Base-by-base conservation (phyloP, 2,329 filamentous ascomycete genomes). In the Sporothrix luriei region DNA sequence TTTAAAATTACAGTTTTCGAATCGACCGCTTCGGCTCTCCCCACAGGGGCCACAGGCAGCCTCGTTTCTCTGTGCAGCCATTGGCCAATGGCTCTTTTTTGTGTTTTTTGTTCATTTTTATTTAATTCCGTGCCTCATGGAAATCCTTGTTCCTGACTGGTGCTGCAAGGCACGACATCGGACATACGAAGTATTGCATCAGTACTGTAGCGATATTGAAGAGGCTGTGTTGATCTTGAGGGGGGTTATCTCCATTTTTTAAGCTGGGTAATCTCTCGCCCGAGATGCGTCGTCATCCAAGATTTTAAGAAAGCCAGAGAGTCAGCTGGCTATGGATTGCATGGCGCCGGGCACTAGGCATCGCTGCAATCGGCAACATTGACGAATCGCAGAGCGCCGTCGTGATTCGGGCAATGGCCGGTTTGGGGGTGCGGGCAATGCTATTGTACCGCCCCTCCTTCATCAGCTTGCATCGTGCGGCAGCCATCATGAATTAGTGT, bases 351-450 rank as follows among this genome's bases (percentile, higher is more conserved):
- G 14, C 40, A 48, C 43, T 19, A 7, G 29, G 14, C 16, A n/a
- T 65, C 61, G 61, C 61, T 65, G 61, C 61, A 65, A 65, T 51
- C 61, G 61, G 61, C 38, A 65, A 26, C 26, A 65, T 51, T 65
- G 46, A 24, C 11, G 19, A 24, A 40, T 61, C 19, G 55, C n/a
- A 43, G 19, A 43, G 55, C 3, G 33, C 43, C n/a, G 43, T 33
- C 61, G 61, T 46, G 19, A 33, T 51, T 49, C 46, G 43, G 46
- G 46, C 61, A 65, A 49, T 13, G n/a, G n/a, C n/a, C 40, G n/a
- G n/a, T 38, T 16, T 51, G 16, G 16, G 16, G 14, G 54, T n/a
- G 33, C 33, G n/a, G 14, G n/a, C 33, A 38, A 43, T 61, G 55
- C 55, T 43, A 61, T 61, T 61, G 55, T 61, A 33, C 33, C 33